Percentiles rank a stretch among this genome's conserved stretches.
These are phyloP conservation scores for Daldinia bambusicola DNA, from an alignment of 495 filamentous ascomycete species.

Conservation along the genomic window DNA sequence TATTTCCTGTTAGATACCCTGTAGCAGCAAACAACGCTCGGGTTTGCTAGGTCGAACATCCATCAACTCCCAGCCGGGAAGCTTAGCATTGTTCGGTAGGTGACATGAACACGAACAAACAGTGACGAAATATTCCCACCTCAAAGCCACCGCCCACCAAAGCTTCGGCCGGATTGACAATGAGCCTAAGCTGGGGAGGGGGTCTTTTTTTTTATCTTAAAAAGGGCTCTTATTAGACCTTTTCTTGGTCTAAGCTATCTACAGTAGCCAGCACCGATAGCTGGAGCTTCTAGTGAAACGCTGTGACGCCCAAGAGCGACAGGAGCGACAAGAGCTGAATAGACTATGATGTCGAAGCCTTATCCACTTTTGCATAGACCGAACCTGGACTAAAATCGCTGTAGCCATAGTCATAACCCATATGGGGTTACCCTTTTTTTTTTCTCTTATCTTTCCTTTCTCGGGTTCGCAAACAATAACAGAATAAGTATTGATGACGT, in stretches of 20 bases:
- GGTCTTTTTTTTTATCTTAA: too few relatives aligned
- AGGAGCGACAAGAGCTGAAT: constrained; percentile 11
- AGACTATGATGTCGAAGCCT: constrained; percentile 24
- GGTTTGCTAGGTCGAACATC: constrained; percentile 26
- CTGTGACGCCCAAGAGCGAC: constrained; percentile 29
- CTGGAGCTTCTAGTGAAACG: constrained; percentile 32
- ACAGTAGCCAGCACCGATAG: constrained; percentile 35
- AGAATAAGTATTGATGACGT: background rate
- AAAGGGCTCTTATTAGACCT: too few relatives aligned
- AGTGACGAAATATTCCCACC: constrained; percentile 26
- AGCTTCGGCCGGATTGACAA: constrained; percentile 14
- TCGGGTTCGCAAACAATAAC: constrained; percentile 24
- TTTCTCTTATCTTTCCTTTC: background rate
- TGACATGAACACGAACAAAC: constrained; percentile 38
- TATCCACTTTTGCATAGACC: constrained; percentile 12
- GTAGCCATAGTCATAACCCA: too few relatives aligned
- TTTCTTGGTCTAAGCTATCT: constrained; percentile 28
- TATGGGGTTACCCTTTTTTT: too few relatives aligned
- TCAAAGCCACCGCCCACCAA: too few relatives aligned
- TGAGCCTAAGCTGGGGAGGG: too few relatives aligned
- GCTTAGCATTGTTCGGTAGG: constrained; percentile 18
- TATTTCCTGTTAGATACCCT: constrained; percentile 14
- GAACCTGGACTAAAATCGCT: constrained; percentile 8
- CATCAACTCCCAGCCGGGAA: background rate
- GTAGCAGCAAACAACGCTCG: constrained; percentile 40